Evolutionary conservation across 2,329 filamentous ascomycete genomes (phyloP).

Genomic region (Ophiostoma sp.): DNA sequence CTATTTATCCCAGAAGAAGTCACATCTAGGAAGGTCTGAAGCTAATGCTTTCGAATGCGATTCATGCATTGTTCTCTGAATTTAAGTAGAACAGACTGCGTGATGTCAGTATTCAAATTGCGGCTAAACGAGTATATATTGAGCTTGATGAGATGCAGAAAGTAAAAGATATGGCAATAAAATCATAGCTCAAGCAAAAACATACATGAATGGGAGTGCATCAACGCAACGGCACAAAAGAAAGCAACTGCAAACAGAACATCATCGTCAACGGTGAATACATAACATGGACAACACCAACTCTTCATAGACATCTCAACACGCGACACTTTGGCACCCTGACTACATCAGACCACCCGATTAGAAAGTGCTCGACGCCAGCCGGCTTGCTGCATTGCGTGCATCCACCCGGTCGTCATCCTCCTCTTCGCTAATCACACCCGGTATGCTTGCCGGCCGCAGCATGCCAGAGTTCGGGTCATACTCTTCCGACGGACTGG

Average conservation of each 20-base stretch:
- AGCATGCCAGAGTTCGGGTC: conserved; percentile 34
- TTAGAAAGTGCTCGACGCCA: conserved; percentile 90
- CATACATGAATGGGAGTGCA: not conserved
- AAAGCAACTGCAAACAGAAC: not conserved
- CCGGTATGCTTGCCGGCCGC: conserved; percentile 44
- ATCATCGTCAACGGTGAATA: conserved; percentile 2
- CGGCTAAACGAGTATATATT: not conserved
- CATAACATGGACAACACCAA: not conserved
- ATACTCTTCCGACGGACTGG: conserved; percentile 38
- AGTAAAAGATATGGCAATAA: not conserved
- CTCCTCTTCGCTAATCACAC: conserved; percentile 65
- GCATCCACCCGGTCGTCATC: conserved; percentile 94
- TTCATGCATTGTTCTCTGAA: too few species aligned
- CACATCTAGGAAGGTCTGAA: too few species aligned
- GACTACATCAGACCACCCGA: not conserved
- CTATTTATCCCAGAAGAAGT: too few species aligned
- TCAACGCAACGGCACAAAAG: not conserved
- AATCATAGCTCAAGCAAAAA: not conserved
- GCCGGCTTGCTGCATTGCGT: conserved; percentile 84
- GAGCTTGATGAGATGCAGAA: not conserved
- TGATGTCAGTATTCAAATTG: not conserved
- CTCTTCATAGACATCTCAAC: not conserved
- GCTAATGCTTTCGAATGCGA: too few species aligned
- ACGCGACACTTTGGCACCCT: not conserved
- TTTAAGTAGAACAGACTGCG: not conserved